Evolutionary conservation across 202 grass and related monocot species (phyloP).

Genomic region (Zizania palustris): DNA sequence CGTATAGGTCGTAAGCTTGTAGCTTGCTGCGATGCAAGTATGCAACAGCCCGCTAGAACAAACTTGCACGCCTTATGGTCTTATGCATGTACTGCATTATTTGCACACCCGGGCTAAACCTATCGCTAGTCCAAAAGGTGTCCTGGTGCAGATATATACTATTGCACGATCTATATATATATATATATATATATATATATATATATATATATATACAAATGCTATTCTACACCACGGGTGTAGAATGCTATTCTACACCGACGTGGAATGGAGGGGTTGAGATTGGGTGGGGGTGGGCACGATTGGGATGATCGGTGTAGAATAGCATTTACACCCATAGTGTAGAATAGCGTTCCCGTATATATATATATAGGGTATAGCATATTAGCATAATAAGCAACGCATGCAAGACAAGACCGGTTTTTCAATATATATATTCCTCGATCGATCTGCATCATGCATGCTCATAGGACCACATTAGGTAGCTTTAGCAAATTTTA

Average conservation of each 20-base stretch:
- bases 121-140: slow-evolving; percentile 33
- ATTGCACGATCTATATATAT: slow-evolving; percentile 27
- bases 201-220: too few relatives aligned
- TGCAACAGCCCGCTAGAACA: slow-evolving; percentile 16
- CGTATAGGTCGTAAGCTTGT: neutral
- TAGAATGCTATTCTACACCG: too few relatives aligned
- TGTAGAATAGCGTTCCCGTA: too few relatives aligned
- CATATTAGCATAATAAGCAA: slow-evolving; percentile 35
- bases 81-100: slow-evolving; percentile 23
- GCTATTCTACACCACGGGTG: too few relatives aligned
- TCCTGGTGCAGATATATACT: slow-evolving; percentile 36
- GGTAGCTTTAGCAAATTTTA: slow-evolving; percentile 27
- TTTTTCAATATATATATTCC: slow-evolving; percentile 42
- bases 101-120: slow-evolving; percentile 22
- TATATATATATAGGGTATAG: neutral
- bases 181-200: too few relatives aligned
- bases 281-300: too few relatives aligned
- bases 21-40: too few relatives aligned
- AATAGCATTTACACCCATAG: too few relatives aligned
- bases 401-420: slow-evolving; percentile 34
- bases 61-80: slow-evolving; percentile 26
- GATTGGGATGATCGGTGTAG: too few relatives aligned
- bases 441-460: slow-evolving; percentile 22
- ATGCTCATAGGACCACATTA: slow-evolving; percentile 40
- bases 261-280: too few relatives aligned